Evolutionary conservation across 2,329 filamentous ascomycete species (phyloP).

Genomic region (Tolypocladium tundrense): DNA sequence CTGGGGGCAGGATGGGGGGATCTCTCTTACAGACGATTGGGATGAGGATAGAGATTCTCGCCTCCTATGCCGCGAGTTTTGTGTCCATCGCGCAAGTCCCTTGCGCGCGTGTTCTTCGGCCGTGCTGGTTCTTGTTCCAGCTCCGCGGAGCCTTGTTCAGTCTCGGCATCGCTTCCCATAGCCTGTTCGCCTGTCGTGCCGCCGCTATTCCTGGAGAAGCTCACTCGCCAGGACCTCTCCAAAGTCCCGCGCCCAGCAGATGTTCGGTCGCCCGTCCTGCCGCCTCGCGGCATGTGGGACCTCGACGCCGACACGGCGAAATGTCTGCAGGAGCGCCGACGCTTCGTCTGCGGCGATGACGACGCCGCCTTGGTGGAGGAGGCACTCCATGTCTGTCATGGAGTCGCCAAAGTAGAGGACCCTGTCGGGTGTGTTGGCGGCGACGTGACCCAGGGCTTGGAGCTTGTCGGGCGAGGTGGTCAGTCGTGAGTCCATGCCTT

Average conservation of each 20-base stretch:
- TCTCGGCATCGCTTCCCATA: neutral
- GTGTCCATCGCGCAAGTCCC: neutral
- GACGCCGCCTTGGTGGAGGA: slow-evolving; percentile 34
- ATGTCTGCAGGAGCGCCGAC: slow-evolving; percentile 22
- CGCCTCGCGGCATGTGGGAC: slow-evolving; percentile 25
- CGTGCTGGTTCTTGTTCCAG: neutral
- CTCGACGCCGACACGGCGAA: slow-evolving; percentile 25
- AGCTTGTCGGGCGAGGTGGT: slow-evolving; percentile 37
- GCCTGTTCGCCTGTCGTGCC: neutral
- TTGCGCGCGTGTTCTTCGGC: neutral
- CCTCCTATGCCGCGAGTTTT: neutral
- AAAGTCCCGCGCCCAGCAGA: slow-evolving; percentile 35
- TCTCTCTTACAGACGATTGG: neutral
- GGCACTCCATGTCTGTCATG: slow-evolving; percentile 44
- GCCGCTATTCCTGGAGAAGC: slow-evolving; percentile 9
- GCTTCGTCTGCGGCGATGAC: slow-evolving; percentile 30
- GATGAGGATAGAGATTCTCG: neutral
- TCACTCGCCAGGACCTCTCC: slow-evolving; percentile 26
- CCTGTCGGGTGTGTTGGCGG: slow-evolving; percentile 7
- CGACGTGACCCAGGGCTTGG: slow-evolving; percentile 24
- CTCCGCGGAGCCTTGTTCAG: neutral
- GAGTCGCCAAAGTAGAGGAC: slow-evolving; percentile 50
- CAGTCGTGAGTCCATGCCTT: slow-evolving; percentile 13
- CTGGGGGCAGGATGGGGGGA: neutral
- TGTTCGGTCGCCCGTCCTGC: slow-evolving; percentile 1